Evolutionary conservation across 345 rosid species (phyloP).

Genomic region (Cardiospermum halicacabum): DNA sequence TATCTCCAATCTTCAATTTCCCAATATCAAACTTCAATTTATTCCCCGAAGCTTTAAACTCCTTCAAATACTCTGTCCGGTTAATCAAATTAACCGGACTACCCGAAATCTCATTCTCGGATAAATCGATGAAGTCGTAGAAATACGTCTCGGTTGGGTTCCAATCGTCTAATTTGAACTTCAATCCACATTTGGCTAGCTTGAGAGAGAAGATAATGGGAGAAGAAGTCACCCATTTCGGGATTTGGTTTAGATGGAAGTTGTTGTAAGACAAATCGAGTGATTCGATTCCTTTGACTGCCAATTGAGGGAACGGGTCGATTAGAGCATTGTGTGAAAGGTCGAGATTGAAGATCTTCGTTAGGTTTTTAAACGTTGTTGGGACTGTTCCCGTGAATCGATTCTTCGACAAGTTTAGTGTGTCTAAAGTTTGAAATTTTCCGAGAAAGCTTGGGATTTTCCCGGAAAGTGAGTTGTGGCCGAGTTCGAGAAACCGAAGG

Average conservation of each 20-base stretch:
- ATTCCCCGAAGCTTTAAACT: slow-evolving; percentile 48
- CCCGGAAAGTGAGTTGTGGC: slow-evolving; percentile 54
- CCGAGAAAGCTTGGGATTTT: slow-evolving; percentile 56
- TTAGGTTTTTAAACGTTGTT: slow-evolving; percentile 52
- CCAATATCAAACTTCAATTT: slow-evolving; percentile 49
- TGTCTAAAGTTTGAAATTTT: slow-evolving; percentile 52
- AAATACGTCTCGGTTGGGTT: slow-evolving; percentile 57
- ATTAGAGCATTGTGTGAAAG: slow-evolving; percentile 53
- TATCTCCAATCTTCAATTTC: slow-evolving; percentile 32
- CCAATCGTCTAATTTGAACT: slow-evolving; percentile 49
- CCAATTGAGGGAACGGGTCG: slow-evolving; percentile 68
- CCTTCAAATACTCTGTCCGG: slow-evolving; percentile 49
- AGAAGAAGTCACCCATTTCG: slow-evolving; percentile 72
- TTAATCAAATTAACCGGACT: slow-evolving; percentile 47
- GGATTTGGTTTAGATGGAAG: slow-evolving; percentile 55
- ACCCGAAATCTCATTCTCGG: slow-evolving; percentile 62
- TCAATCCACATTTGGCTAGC: slow-evolving; percentile 70
- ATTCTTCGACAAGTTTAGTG: slow-evolving; percentile 60
- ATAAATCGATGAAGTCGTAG: slow-evolving; percentile 69
- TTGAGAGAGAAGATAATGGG: slow-evolving; percentile 64
- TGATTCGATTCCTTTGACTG: slow-evolving; percentile 75
- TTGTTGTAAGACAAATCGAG: slow-evolving; percentile 59
- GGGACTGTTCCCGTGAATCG: slow-evolving; percentile 46
- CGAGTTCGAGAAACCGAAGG: slow-evolving; percentile 44
- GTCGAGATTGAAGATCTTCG: slow-evolving; percentile 76